These are phyloP conservation scores for Xerocomellus intermedius DNA, from an alignment of 768 basidiomycete species.

Conservation along the genomic window DNA sequence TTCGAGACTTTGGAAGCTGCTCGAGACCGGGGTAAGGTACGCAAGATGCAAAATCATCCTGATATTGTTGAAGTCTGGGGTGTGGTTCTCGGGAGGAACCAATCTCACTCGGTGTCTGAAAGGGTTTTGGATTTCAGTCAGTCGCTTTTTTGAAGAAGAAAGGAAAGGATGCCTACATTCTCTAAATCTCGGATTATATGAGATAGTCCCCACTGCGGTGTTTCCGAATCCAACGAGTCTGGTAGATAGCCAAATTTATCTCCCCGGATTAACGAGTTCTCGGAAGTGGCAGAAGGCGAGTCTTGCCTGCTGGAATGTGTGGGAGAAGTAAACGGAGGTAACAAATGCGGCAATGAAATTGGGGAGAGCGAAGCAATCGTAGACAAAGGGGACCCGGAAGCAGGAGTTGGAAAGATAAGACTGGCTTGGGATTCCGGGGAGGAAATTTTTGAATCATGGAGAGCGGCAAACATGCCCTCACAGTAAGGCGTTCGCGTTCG, in stretches of 20 bases:
- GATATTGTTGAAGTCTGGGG: neutral
- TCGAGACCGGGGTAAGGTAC: neutral
- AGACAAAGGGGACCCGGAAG: slow-evolving; percentile 2
- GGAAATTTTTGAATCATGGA: neutral
- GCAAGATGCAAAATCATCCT: neutral
- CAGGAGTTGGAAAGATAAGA: neutral
- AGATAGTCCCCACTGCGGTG: slow-evolving; percentile 21
- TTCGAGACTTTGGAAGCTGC: neutral
- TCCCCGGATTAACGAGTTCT: slow-evolving; percentile 13
- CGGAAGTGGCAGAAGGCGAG: slow-evolving; percentile 1
- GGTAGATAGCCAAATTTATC: slow-evolving; percentile 9
- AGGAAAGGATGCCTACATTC: slow-evolving; percentile 24
- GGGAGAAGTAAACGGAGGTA: slow-evolving; percentile 16
- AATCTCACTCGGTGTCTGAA: slow-evolving; percentile 28
- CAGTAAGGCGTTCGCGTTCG: slow-evolving; percentile 22
- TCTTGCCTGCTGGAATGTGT: neutral
- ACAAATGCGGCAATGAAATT: slow-evolving; percentile 11
- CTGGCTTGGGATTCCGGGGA: slow-evolving; percentile 4
- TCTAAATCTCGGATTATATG: slow-evolving; percentile 26
- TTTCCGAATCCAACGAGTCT: slow-evolving; percentile 23
- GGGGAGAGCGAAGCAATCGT: slow-evolving; percentile 13
- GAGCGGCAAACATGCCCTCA: slow-evolving; percentile 14
- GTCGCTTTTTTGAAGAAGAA: neutral
- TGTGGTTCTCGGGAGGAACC: slow-evolving; percentile 12
- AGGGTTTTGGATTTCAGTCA: slow-evolving; percentile 1